Conservation (phyloP, 371 early-diverging fungal species). For the Mucor piriformis region DNA sequence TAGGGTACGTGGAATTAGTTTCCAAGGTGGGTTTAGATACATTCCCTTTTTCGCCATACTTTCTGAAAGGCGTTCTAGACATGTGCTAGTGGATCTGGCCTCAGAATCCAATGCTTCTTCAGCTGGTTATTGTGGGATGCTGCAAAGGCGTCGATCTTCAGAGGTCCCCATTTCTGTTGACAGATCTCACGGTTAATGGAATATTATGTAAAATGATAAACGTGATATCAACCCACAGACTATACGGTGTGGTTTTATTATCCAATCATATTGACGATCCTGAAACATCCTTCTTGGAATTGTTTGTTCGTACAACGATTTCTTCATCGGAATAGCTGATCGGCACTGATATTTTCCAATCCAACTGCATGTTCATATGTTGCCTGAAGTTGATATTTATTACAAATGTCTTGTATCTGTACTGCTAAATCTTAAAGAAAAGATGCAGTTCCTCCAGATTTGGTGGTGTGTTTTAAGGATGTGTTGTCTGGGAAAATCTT, state of each 20-base stretch:
- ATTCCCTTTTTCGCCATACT: slow-evolving; percentile 8
- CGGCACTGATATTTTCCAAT: slow-evolving; percentile 14
- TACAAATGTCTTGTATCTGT: slow-evolving; percentile 24
- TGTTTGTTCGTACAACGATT: slow-evolving; percentile 21
- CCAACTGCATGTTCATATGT: slow-evolving; percentile 21
- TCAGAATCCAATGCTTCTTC: slow-evolving; percentile 8
- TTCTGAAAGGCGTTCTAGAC: slow-evolving; percentile 14
- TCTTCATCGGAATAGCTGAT: slow-evolving; percentile 6
- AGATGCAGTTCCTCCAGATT: slow-evolving; percentile 23
- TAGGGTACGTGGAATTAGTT: slow-evolving; percentile 8
- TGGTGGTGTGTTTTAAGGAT: slow-evolving; percentile 20
- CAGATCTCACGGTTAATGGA: no score
- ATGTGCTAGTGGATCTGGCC: slow-evolving; percentile 1
- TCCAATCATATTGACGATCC: no score
- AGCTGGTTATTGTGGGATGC: slow-evolving; percentile 14
- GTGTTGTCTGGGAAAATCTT: slow-evolving; percentile 17
- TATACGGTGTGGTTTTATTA: no score
- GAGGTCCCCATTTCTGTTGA: slow-evolving; percentile 17
- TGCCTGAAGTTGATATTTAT: slow-evolving; percentile 7
- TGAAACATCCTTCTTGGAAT: slow-evolving; percentile 13
- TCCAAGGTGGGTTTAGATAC: slow-evolving; percentile 17
- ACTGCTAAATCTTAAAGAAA: no score
- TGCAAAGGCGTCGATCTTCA: slow-evolving; percentile 21
- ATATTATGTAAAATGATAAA: no score
- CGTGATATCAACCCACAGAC: no score